Evolutionary conservation across 2,329 filamentous ascomycete species (phyloP).

Genomic region (Escovopsis sp.): DNA sequence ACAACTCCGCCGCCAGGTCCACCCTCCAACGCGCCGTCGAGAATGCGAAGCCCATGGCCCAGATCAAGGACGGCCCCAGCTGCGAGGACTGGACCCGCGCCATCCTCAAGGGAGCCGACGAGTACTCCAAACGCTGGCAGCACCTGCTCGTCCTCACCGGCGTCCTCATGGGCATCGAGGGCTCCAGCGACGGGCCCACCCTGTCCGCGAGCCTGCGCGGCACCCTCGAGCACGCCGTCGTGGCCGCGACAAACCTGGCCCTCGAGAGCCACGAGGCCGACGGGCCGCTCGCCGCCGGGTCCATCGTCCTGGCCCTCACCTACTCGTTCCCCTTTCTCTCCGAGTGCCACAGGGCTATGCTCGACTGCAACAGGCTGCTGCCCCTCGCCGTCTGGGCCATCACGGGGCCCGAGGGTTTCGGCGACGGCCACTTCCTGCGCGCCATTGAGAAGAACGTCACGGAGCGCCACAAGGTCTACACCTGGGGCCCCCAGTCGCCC

Average conservation of each 20-base stretch:
- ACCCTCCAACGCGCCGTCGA: conserved; percentile 35
- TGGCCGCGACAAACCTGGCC: conserved; percentile 63
- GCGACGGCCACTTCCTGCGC: conserved; percentile 60
- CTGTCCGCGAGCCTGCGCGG: conserved; percentile 48
- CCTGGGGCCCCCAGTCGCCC: conserved; percentile 47
- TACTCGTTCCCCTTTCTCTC: conserved; percentile 62
- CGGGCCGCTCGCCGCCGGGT: conserved; percentile 27
- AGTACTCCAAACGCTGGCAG: conserved; percentile 56
- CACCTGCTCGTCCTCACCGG: conserved; percentile 71
- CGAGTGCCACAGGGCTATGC: conserved; percentile 36
- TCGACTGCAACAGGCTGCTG: conserved; percentile 57
- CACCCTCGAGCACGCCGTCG: conserved; percentile 58
- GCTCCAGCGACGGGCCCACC: conserved; percentile 40
- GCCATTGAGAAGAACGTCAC: conserved; percentile 53
- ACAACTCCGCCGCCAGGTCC: conserved; percentile 49
- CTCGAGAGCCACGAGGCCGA: conserved; percentile 33
- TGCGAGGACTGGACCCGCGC: conserved; percentile 42
- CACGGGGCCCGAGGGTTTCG: conserved; percentile 58
- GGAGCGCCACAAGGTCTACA: conserved; percentile 32
- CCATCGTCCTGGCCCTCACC: conserved; percentile 57
- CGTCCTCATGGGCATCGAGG: conserved; percentile 61
- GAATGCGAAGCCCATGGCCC: conserved; percentile 12
- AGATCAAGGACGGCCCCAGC: conserved; percentile 23
- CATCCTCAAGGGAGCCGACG: conserved; percentile 42
- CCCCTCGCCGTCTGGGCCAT: conserved; percentile 54